phyloP scores from a whole-genome alignment of 306 rosid species.

The Pterocarpus macrocarpus region DNA sequence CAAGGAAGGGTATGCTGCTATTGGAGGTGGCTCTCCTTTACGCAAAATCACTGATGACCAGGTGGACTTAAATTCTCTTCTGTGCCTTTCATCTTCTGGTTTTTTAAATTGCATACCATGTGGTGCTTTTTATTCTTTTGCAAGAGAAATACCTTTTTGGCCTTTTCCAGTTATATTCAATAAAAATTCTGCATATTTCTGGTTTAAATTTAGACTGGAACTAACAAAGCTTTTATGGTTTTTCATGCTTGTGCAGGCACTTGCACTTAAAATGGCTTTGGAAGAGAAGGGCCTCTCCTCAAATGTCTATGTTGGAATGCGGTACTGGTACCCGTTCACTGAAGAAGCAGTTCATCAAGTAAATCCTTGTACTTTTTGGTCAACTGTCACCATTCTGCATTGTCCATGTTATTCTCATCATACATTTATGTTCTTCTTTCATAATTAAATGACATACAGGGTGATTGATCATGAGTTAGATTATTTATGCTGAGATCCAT shows the following conservation, averaged over 20 bases:
- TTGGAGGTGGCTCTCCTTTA: conserved; percentile 99
- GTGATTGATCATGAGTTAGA: conserved; percentile 10
- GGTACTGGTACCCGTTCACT: conserved; percentile 99
- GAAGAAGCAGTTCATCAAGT: conserved; percentile 98
- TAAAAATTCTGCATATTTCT: not conserved
- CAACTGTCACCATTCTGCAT: conserved; percentile 11
- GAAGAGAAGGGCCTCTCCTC: conserved; percentile 78
- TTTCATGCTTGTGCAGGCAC: conserved; percentile 66
- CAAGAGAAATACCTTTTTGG: conserved; percentile 24
- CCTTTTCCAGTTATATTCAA: conserved; percentile 5
- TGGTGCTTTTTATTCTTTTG: conserved; percentile 11
- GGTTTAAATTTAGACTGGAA: conserved; percentile 41
- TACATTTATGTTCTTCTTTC: conserved; percentile 1
- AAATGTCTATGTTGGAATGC: conserved; percentile 92
- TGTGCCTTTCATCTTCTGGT: conserved; percentile 1
- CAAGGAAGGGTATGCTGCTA: conserved; percentile 97
- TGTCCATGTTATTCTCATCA: conserved; percentile 14
- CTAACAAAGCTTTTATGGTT: conserved; percentile 26
- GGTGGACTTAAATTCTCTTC: conserved; percentile 56
- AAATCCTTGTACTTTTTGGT: conserved; percentile 44
- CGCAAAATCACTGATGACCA: conserved; percentile 96
- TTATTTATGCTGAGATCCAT: conserved; percentile 19
- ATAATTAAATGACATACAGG: conserved; percentile 28
- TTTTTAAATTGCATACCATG: conserved; percentile 13
- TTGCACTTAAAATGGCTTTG: conserved; percentile 85